Evolutionary conservation across 768 basidiomycete genomes (phyloP), one percentile per base, ranked within the genome.

Genomic region (Naematelia aurantialba): DNA sequence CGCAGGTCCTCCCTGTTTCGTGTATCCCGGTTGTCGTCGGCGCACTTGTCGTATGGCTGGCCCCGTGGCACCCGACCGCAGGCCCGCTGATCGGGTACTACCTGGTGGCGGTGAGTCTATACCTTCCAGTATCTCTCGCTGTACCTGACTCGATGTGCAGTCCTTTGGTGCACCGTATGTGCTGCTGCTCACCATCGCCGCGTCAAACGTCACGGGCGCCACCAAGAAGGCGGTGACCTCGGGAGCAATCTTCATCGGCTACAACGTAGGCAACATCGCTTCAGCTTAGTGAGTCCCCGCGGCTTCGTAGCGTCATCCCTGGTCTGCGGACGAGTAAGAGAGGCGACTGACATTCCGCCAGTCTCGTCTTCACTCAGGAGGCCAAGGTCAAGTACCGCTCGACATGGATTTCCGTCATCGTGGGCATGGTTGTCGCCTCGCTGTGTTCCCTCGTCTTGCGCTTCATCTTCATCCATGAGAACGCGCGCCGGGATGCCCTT

Each of bases 141-240:
- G 24, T 12, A n/a, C n/a, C 51, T 21, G 11, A 44, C 19, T 45
- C 55, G 19, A 45, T n/a, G 2, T 12, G n/a, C 29, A 61, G 60
- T 59, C 65, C 12, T 78, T 79, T 55, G 78, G 78, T 10, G 71
- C 77, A 1, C 78, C 75, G 34, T 78, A 78, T 56, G 78, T 78
- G 19, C 70, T 79, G 10, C 66, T 78, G 24, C 62, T 74, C 11
- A 61, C 70, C 17, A 48, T 73, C 8, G 68, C 68, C 2, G 56
- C 76, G 4, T 62, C 72, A 31, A 79, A 79, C 59, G 64, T 74
- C 5, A 65, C 72, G 0, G 78, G 78, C 8, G 57, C 70, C 1
- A 79, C 78, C 13, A 80, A 80, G 59, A 76, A 76, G 44, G 72
- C 75, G 3, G 63, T 76, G 26, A 51, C 66, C 0, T 54, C 59